Conservation (phyloP, 1,139 yeast species). For the Sugiyamaella grinbergsii region DNA sequence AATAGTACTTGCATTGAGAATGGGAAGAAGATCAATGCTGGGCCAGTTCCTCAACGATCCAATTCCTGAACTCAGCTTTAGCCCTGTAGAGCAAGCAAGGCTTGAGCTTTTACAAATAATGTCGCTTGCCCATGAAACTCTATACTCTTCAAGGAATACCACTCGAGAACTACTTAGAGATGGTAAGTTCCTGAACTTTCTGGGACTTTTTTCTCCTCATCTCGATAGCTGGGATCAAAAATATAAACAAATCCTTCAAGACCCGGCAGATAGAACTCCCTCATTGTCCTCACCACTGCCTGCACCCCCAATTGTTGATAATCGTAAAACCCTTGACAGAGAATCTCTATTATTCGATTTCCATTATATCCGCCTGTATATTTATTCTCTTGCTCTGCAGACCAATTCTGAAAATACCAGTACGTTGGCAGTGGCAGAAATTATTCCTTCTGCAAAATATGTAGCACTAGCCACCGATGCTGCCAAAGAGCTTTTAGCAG, state of each 20-base stretch:
- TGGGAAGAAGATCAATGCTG: conserved; percentile 44
- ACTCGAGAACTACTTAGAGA: conserved; percentile 45
- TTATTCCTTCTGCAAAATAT: conserved; percentile 71
- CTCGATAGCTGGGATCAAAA: conserved; percentile 76
- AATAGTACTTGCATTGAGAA: conserved; percentile 48
- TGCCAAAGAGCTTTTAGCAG: conserved; percentile 75
- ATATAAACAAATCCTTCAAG: conserved; percentile 57
- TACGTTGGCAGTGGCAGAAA: conserved; percentile 55
- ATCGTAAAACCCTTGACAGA: conserved; percentile 51
- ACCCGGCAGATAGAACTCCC: conserved; percentile 30
- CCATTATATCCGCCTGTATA: conserved; percentile 79
- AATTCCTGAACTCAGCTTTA: conserved; percentile 50
- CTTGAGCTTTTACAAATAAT: conserved; percentile 76
- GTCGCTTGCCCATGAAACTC: conserved; percentile 79
- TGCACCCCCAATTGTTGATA: conserved; percentile 43
- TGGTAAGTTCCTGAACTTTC: conserved; percentile 67
- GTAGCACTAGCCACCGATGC: conserved; percentile 82
- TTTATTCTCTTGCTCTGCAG: conserved; percentile 73
- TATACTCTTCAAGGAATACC: conserved; percentile 54
- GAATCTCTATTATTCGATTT: conserved; percentile 80
- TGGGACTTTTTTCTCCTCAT: conserved; percentile 73
- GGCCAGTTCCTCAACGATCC: conserved; percentile 39
- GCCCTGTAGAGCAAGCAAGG: conserved; percentile 72
- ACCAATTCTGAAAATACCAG: conserved; percentile 25
- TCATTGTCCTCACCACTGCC: conserved; percentile 2